phyloP scores from a whole-genome alignment of 192 early-diverging fungal genomes.

The Spizellomyces sp. region DNA sequence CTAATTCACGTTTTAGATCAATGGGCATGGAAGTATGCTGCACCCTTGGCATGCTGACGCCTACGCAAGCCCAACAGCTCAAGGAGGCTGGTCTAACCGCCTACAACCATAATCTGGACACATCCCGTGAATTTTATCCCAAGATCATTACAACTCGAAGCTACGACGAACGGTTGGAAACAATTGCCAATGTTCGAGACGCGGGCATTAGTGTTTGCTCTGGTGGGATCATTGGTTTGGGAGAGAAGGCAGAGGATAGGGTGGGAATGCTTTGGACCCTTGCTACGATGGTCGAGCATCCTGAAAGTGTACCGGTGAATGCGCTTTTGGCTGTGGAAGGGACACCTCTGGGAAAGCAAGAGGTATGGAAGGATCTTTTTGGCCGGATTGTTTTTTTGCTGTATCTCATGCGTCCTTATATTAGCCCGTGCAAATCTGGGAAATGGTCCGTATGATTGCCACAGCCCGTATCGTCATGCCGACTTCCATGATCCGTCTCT shows the following conservation, averaged over 20 bases:
- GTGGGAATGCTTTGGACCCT: slow-evolving; percentile 77
- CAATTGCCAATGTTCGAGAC: slow-evolving; percentile 69
- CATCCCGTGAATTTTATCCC: slow-evolving; percentile 76
- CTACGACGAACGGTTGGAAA: slow-evolving; percentile 77
- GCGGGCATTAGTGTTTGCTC: slow-evolving; percentile 83
- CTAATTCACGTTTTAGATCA: no score
- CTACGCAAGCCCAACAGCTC: slow-evolving; percentile 69
- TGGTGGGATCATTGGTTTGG: slow-evolving; percentile 84
- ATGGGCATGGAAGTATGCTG: slow-evolving; percentile 91
- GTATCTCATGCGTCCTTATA: neutral
- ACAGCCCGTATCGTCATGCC: slow-evolving; percentile 84
- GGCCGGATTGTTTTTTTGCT: neutral
- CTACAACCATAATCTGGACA: slow-evolving; percentile 87
- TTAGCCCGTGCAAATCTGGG: slow-evolving; percentile 76
- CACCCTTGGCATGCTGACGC: slow-evolving; percentile 80
- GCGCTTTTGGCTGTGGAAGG: slow-evolving; percentile 78
- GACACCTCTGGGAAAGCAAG: slow-evolving; percentile 75
- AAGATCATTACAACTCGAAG: slow-evolving; percentile 81
- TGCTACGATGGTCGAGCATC: slow-evolving; percentile 69
- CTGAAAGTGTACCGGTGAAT: slow-evolving; percentile 81
- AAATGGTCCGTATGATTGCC: slow-evolving; percentile 84
- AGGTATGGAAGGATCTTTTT: slow-evolving; percentile 42
- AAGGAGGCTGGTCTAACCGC: slow-evolving; percentile 84
- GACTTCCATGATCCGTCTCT: slow-evolving; percentile 73
- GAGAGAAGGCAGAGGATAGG: slow-evolving; percentile 70